Evolutionary conservation across 2,329 filamentous ascomycete species (phyloP).

Genomic region (Nothopassalora personata): DNA sequence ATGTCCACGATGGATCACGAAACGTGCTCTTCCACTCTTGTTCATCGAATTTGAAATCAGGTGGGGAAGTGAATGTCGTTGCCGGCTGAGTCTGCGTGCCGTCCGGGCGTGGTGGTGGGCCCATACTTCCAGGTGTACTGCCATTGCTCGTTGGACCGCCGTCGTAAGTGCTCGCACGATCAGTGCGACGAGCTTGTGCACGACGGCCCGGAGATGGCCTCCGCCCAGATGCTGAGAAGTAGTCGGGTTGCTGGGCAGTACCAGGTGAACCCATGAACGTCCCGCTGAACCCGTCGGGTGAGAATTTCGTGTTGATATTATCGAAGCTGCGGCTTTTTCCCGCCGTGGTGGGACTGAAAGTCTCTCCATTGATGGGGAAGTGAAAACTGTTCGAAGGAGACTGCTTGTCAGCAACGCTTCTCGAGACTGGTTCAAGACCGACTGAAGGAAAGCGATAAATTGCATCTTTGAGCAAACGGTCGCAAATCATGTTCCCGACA

Average conservation of each 20-base stretch:
- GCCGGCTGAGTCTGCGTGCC: not conserved
- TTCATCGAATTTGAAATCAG: conserved; percentile 34
- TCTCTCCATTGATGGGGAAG: conserved; percentile 24
- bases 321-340: conserved; percentile 46
- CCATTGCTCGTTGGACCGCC: conserved; percentile 10
- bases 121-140: conserved; percentile 6
- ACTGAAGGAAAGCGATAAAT: conserved; percentile 17
- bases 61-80: conserved; percentile 5
- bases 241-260: conserved; percentile 34
- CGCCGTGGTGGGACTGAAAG: conserved; percentile 21
- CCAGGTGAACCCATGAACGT: conserved; percentile 33
- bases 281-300: conserved; percentile 43
- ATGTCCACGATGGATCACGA: conserved; percentile 34
- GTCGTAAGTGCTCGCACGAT: conserved; percentile 14
- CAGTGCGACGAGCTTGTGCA: conserved; percentile 7
- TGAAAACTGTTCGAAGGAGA: conserved; percentile 27
- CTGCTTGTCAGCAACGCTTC: conserved; percentile 22
- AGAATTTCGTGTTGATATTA: conserved; percentile 47
- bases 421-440: conserved; percentile 5
- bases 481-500: conserved; percentile 14
- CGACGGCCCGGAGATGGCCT: conserved; percentile 16
- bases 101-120: conserved; percentile 3
- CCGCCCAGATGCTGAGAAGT: conserved; percentile 33
- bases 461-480: conserved; percentile 15
- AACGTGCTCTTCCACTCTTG: conserved; percentile 42